These are phyloP conservation scores for Fusarium miscanthi DNA, from an alignment of 2,329 filamentous ascomycete species.

Conservation along the genomic window DNA sequence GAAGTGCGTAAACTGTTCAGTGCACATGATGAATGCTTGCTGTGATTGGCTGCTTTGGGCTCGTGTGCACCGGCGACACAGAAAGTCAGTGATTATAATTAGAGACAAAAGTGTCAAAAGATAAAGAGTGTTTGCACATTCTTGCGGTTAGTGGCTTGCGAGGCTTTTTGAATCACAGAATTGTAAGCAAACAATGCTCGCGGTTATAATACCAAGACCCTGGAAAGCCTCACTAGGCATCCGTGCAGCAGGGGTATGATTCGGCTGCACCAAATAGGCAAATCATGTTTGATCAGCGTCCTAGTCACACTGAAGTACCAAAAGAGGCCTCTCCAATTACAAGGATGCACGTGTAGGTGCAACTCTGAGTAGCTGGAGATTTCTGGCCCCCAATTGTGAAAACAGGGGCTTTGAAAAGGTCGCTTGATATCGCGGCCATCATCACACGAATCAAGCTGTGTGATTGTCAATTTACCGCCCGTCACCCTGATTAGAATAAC, in stretches of 20 bases:
- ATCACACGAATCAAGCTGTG: not conserved
- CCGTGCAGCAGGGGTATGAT: conserved; percentile 8
- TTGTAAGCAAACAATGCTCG: not conserved
- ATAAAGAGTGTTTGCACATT: not conserved
- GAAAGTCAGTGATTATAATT: no score
- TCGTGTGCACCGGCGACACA: not conserved
- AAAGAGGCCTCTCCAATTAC: conserved; percentile 17
- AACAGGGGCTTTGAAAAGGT: not conserved
- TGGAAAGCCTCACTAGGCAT: conserved; percentile 4
- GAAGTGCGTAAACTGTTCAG: conserved; percentile 11
- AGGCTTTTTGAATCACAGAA: not conserved
- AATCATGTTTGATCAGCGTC: not conserved
- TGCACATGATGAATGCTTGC: conserved; percentile 9
- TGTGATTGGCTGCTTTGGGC: not conserved
- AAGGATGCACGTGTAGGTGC: not conserved
- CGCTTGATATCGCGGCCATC: not conserved
- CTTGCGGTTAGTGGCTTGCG: not conserved
- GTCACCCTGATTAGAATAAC: accelerated
- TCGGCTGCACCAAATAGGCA: not conserved
- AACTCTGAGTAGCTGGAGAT: not conserved
- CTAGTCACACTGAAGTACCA: not conserved
- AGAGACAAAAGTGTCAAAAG: not conserved
- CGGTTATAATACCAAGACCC: not conserved
- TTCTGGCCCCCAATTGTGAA: not conserved
- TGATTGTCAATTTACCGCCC: no score